These are phyloP conservation scores for Flaveria trinervia DNA, from an alignment of 129 eudicot species.

Conservation along the genomic window DNA sequence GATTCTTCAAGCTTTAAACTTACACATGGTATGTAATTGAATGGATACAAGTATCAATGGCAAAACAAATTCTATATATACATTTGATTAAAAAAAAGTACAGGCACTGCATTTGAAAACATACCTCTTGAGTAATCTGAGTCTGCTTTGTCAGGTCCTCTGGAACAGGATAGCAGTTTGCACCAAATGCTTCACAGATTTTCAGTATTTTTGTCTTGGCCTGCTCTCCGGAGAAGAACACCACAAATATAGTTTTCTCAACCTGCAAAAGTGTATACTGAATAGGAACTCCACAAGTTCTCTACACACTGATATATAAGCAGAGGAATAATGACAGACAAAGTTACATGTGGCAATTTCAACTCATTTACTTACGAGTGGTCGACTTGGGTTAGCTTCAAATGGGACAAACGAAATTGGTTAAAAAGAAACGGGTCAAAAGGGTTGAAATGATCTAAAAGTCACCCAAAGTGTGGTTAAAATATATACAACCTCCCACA, in stretches of 20 bases:
- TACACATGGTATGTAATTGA: conserved; percentile 1
- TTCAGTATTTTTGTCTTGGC: conserved; percentile 85
- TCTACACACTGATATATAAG: conserved; percentile 15
- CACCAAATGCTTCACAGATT: conserved; percentile 98
- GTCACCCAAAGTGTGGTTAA: neutral
- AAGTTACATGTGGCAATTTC: neutral
- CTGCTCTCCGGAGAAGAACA: conserved; percentile 98
- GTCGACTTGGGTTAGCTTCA: neutral
- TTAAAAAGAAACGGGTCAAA: neutral
- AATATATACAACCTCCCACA: conserved; percentile 8
- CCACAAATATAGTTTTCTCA: conserved; percentile 89
- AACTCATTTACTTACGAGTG: neutral
- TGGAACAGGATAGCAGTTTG: conserved; percentile 95
- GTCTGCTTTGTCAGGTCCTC: conserved; percentile 83
- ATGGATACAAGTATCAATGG: conserved; percentile 7
- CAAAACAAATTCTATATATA: neutral
- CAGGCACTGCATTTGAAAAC: conserved; percentile 16
- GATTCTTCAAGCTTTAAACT: neutral
- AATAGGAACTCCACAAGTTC: neutral
- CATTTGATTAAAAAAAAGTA: neutral
- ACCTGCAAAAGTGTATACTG: conserved; percentile 55
- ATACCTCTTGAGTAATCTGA: conserved; percentile 87
- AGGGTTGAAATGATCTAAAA: neutral
- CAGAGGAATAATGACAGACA: neutral
- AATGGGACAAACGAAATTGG: neutral